Base-by-base conservation (phyloP, 2,329 filamentous ascomycete species). In the Xylariaceae sp. region DNA sequence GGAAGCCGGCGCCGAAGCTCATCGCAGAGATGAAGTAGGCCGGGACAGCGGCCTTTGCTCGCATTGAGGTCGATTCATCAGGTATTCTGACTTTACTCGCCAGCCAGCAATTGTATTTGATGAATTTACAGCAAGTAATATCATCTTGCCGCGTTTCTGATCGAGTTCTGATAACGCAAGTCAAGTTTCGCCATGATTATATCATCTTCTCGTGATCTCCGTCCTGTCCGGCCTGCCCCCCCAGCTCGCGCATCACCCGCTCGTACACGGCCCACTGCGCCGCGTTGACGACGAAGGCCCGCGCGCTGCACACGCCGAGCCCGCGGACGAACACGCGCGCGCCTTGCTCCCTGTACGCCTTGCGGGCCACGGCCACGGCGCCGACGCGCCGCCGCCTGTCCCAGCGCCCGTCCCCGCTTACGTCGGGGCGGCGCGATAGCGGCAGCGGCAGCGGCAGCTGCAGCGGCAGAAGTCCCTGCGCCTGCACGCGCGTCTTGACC, bases 261-360 rank as follows among this genome's bases (percentile, higher is more conserved):
- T 95, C 89, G 55, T 95, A 95, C 5, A 86, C 76, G 16, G 83
- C 82, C 89, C 89, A 96, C 64, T 88, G 70, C n/a, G 86, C 83
- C 3, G 90, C 89, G 63, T 95, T 95, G 24, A 95, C 90, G 33
- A 94, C 65, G 56, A 96, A 95, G 0, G 90, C 90, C 46, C 90
- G 69, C 7, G 83, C 60, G 57, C 85, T 93, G 58, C 90, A 96
- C 19, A 94, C 70, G 1, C 78, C 77, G 26, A 96, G 58, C 0
- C 84, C 84, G 19, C 77, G 68, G 53, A 85, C 88, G 59, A 89
- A 88, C 1, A 77, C 68, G 19, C 60, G 56, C 7, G 67, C 22
- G 0, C 84, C 83, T 19, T 75, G 78, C 27, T 69, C 64, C 37
- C 61, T 66, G 52, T 90, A 94, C 1, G 80, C 75, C 25, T 75